Base-by-base conservation (phyloP, 495 filamentous ascomycete species). In the Penicillium simplicissimum region DNA sequence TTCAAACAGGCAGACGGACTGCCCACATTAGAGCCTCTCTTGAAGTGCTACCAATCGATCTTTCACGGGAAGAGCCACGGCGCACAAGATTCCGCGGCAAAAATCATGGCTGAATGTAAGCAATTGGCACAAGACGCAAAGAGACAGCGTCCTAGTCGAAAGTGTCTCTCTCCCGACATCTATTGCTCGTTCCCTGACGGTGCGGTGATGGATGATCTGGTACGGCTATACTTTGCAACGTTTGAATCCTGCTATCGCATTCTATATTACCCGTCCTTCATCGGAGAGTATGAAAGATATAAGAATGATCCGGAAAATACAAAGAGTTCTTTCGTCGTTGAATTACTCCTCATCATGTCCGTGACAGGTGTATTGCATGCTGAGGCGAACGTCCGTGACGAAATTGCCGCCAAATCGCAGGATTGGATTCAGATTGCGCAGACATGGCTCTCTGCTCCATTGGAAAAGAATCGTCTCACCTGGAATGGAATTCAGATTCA, bases 191-290 rank as follows among this genome's bases (percentile, higher is more conserved):
- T 75, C 19, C 73, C 71, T 1, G 38, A 47, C 5, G 73, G 69
- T 5, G 68, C 66, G 34, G 53, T 83, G 19, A 70, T 77, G 10
- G 77, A 85, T 56, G 55, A 66, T 14, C 63, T 84, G 65, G 69
- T 77, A 0, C 35, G 55, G 13, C 53, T 76, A 0, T 87, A 86
- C 62, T 82, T 84, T 28, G 53, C 45, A 10, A 76, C 74, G 0
- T 82, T 79, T 59, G 83, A 87, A 59, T 73, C 75, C 0, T 74
- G 71, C n/a, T 71, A 80, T 49, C 71, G 79, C 8, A 81, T 86
- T 33, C 64, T 85, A 9, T 75, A 85, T 55, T 45, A 69, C 0
- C 74, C 74, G 5, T 76, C 72, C 0, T 85, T 85, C 55, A 66
- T 58, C 61, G 37, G 54, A 6, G 81, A 84, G 37, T 86, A 84